phyloP scores from a whole-genome alignment of 2,329 filamentous ascomycete genomes.

The Plenodomus lindquistii region DNA sequence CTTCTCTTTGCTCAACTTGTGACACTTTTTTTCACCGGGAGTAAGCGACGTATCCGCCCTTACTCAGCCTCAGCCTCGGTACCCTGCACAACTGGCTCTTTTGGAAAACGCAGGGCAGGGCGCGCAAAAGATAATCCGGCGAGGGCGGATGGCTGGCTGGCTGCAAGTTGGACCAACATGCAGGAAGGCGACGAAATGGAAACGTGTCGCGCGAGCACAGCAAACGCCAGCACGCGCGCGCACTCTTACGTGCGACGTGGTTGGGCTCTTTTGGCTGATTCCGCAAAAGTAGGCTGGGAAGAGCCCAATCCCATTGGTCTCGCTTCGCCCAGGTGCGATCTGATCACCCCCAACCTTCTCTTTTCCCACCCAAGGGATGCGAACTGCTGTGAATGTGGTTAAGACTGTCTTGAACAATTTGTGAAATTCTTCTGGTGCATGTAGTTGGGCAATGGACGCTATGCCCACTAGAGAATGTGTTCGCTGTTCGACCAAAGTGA shows the following conservation, averaged over 20 bases:
- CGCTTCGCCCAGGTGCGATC: constrained; percentile 22
- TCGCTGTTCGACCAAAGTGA: constrained; percentile 10
- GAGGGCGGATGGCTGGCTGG: neutral
- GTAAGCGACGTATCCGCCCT: constrained; percentile 12
- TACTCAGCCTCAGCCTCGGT: constrained; percentile 7
- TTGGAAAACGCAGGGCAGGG: constrained; percentile 19
- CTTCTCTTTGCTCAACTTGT: constrained; percentile 3
- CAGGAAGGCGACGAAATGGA: constrained; percentile 6
- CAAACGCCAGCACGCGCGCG: constrained; percentile 9
- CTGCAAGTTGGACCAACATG: constrained; percentile 5
- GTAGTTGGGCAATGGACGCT: neutral
- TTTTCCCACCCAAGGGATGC: constrained; percentile 6
- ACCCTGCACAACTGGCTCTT: constrained; percentile 16
- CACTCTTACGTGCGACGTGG: constrained; percentile 29
- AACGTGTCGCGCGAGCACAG: constrained; percentile 11
- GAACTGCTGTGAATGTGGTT: constrained; percentile 6
- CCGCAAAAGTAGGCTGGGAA: constrained; percentile 16
- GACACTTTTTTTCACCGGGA: constrained; percentile 8
- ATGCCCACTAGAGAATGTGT: neutral
- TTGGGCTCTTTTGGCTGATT: constrained; percentile 18
- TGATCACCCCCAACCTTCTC: constrained; percentile 16
- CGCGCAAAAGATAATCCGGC: constrained; percentile 1
- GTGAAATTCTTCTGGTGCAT: neutral
- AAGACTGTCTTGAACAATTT: neutral
- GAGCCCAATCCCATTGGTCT: constrained; percentile 27